Base-by-base conservation (phyloP, 768 basidiomycete species). In the Collybia sp. region DNA sequence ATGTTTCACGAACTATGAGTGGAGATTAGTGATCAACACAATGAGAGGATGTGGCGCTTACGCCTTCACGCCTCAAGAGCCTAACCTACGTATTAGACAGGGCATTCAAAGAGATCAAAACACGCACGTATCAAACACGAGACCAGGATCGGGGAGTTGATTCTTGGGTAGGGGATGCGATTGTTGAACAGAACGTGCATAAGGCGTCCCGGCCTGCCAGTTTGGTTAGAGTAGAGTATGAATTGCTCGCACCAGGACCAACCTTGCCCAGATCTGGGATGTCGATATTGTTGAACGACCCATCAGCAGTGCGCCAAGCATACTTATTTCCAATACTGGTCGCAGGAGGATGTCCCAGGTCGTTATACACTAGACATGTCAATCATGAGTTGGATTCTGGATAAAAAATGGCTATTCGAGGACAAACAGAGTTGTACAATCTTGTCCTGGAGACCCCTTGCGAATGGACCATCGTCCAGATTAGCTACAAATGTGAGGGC, bases 171-270 rank as follows among this genome's bases (percentile, higher is more conserved):
- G 67, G 2, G 85, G 76, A 49, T 83, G 74, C 1, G 46, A 60
- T 58, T 86, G 83, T 53, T 88, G 85, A 17, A 92, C 91, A 39
- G 85, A 90, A 17, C 90, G 80, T n/a, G 88, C 75, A 58, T 93
- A 93, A 0, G 90, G 83, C 11, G 75, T 81, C 5, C 81, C 79
- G 2, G 90, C 87, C 68, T 74, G 37, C 2, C 30, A 50, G 12
- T 41, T 2, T 39, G 11, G 20, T 42, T 34, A 17, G 48, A 41
- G 40, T 38, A 20, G 18, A 46, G 34, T n/a, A 25, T 30, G n/a
- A 18, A 40, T 25, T 30, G 36, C 12, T 5, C 20, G 25, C 2
- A 34, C 12, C 19, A 40, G 30, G 11, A 25, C 20, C 36, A 41
- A 72, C 72, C 66, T 82, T 83, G 39, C 92, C 92, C 66, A 93